phyloP scores from a whole-genome alignment of 2,329 filamentous ascomycete species.

The Penicillium sumatraense region DNA sequence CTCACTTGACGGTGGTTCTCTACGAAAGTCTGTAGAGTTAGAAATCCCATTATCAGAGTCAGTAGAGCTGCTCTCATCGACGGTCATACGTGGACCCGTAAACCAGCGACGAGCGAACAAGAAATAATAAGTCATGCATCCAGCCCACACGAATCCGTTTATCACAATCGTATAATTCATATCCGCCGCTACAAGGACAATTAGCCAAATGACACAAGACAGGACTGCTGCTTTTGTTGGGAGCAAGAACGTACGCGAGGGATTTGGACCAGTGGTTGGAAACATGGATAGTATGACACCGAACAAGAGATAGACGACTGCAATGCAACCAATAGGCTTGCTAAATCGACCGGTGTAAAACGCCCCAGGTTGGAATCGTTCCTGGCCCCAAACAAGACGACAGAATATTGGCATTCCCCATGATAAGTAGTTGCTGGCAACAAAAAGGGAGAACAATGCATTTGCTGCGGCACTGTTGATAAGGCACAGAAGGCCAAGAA shows the following conservation, averaged over 20 bases:
- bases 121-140: constrained; percentile 29
- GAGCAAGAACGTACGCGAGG: constrained; percentile 43
- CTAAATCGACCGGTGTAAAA: constrained; percentile 63
- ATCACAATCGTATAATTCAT: constrained; percentile 3
- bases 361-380: constrained; percentile 62
- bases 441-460: constrained; percentile 60
- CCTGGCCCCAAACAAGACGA: constrained; percentile 61
- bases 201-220: neutral
- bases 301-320: constrained; percentile 60
- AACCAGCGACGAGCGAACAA: constrained; percentile 65
- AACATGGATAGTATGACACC: constrained; percentile 64
- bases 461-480: constrained; percentile 62
- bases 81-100: constrained; percentile 62
- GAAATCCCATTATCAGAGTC: neutral
- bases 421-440: constrained; percentile 65
- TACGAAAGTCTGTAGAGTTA: neutral
- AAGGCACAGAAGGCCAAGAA: constrained; percentile 63
- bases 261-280: constrained; percentile 59
- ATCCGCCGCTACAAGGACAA: constrained; percentile 35
- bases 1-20: neutral
- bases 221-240: neutral
- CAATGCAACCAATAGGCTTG: constrained; percentile 57
- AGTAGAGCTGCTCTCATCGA: constrained; percentile 36
- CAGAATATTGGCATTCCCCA: constrained; percentile 65
- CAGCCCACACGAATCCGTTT: neutral